phyloP scores from a whole-genome alignment of 768 basidiomycete species.

The Boletellus ananas region DNA sequence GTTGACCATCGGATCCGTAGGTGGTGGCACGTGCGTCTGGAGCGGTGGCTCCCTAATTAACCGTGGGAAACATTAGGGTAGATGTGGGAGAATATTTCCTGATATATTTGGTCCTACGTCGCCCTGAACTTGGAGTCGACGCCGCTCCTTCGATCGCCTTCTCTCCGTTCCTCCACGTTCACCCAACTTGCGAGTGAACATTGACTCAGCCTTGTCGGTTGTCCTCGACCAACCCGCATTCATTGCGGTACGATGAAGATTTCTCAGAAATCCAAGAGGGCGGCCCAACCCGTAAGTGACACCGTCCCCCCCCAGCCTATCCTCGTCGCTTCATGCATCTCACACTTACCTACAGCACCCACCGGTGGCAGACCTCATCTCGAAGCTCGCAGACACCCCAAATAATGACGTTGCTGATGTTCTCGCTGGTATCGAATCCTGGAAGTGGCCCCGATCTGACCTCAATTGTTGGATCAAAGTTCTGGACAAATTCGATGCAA shows the following conservation, averaged over 20 bases:
- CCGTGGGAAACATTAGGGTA: slow-evolving; percentile 7
- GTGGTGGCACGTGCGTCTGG: background rate
- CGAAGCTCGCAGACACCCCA: slow-evolving; percentile 58
- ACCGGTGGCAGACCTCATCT: slow-evolving; percentile 78
- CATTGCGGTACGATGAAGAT: slow-evolving; percentile 79
- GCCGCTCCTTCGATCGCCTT: slow-evolving; percentile 5
- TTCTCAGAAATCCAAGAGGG: slow-evolving; percentile 79
- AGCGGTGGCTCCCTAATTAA: background rate
- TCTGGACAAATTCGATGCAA: slow-evolving; percentile 90
- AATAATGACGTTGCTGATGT: slow-evolving; percentile 69
- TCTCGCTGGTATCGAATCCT: slow-evolving; percentile 67
- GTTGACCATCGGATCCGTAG: slow-evolving; percentile 4
- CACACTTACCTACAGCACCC: slow-evolving; percentile 51
- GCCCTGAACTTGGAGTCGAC: slow-evolving; percentile 15
- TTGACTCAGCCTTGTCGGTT: slow-evolving; percentile 7
- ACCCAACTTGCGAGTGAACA: slow-evolving; percentile 2
- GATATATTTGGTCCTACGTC: slow-evolving; percentile 30
- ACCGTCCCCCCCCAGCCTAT: background rate
- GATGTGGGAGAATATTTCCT: slow-evolving; percentile 27
- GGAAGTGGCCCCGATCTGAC: slow-evolving; percentile 97
- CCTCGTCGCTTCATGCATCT: slow-evolving; percentile 5
- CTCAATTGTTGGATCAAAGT: slow-evolving; percentile 95
- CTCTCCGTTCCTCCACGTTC: slow-evolving; percentile 12
- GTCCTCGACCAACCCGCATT: slow-evolving; percentile 31
- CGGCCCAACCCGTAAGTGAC: slow-evolving; percentile 65